Evolutionary conservation across 768 basidiomycete genomes (phyloP), one percentile per base, ranked within the genome.

Genomic region (Kwoniella newhampshirensis): DNA sequence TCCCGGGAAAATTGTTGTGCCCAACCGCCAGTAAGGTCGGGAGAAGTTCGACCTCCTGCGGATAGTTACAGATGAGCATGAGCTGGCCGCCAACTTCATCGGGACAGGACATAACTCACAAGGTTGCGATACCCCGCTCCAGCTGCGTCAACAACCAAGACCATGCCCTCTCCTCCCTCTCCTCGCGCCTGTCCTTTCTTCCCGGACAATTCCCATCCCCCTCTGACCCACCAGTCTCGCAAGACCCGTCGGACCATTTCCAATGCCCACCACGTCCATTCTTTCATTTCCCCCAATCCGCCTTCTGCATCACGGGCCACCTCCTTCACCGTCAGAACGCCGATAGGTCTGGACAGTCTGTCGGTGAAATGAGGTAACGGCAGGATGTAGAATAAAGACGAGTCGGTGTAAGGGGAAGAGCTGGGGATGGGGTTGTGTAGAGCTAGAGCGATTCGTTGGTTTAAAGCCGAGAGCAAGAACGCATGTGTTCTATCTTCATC

Each of bases 51-150:
- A 75, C 67, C 57, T 77, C 73, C 75, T 77, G 49, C 4, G 21
- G 17, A 28, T 48, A 30, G 30, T 32, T 4, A 17, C 20, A 15
- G 25, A 15, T 26, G 17, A 46, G 18, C 25, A 35, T 32, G 32
- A 32, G 32, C 32, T 32, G 13, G 6, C 32, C 7, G 13, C 13
- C n/a, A n/a, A n/a, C 32, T 6, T 32, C 20, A 11, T 40, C 23
- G 28, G 4, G 18, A n/a, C 37, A 26, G 32, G 9, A 7, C 15
- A 23, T 12, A 4, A 63, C 71, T 54, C 25, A 74, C 75, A 51
- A 77, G 57, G 54, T 77, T 75, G 5, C 67, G 61, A 52, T 73
- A 71, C 0, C 73, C 68, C 13, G 73, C 74, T 7, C 66, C 75
- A 21, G 63, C 66, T 2, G 70, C 72, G 58, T 77, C 73, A 1